Evolutionary conservation across 352 stramenopile genomes (phyloP).

Genomic region (Pythium inflatum): DNA sequence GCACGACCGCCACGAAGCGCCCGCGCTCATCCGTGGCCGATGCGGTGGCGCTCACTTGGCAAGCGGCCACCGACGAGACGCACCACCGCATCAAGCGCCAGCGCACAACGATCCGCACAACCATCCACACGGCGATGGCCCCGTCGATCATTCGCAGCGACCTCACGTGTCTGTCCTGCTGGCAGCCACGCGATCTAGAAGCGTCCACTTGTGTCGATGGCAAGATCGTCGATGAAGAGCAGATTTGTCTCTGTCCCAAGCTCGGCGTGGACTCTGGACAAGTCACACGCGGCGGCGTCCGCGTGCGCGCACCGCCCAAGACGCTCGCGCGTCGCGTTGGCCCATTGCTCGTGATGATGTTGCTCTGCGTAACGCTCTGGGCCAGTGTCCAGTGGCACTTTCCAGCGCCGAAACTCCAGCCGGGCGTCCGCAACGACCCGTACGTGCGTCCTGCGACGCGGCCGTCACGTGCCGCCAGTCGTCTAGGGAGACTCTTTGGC

Average conservation of each 20-base stretch:
- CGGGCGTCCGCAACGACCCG: constrained; percentile 20
- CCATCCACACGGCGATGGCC: background rate
- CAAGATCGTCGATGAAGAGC: constrained; percentile 18
- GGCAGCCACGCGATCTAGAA: background rate
- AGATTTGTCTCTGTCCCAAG: constrained; percentile 34
- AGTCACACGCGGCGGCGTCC: constrained; percentile 15
- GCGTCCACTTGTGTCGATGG: background rate
- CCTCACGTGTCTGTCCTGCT: background rate
- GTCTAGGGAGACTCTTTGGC: no score
- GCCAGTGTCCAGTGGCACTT: constrained; percentile 18
- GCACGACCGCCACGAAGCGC: constrained; percentile 26
- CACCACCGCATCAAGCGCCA: constrained; percentile 3
- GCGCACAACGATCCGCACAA: background rate
- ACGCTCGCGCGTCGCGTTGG: constrained; percentile 1
- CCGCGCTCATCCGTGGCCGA: background rate
- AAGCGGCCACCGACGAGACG: constrained; percentile 9
- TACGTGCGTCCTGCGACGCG: constrained; percentile 4
- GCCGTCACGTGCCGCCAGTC: no score
- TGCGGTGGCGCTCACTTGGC: constrained; percentile 2
- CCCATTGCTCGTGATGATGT: constrained; percentile 22
- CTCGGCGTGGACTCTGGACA: background rate
- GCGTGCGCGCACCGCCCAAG: constrained; percentile 6
- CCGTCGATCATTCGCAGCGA: constrained; percentile 6
- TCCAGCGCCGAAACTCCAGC: constrained; percentile 6
- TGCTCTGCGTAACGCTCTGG: constrained; percentile 29